These are phyloP conservation scores for Antarctomyces pellizariae DNA, from an alignment of 495 filamentous ascomycete species.

Conservation along the genomic window DNA sequence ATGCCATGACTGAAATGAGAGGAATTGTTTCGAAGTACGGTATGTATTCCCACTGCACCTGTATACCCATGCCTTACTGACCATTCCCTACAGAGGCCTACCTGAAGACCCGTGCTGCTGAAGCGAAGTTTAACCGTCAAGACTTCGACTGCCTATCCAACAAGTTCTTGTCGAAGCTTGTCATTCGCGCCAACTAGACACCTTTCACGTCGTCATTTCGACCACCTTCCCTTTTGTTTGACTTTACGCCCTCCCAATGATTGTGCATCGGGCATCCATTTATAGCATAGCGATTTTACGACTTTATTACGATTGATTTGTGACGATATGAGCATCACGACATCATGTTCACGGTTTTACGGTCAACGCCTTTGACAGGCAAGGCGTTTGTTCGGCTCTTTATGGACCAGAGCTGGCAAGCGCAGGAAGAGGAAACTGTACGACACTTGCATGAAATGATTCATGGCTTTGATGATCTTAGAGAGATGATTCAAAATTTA, in stretches of 20 bases:
- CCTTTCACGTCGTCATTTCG: conserved; percentile 9
- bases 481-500: too few relatives aligned
- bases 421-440: too few relatives aligned
- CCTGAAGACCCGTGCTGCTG: conserved; percentile 25
- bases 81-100: conserved; percentile 22
- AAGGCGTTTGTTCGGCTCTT: neutral
- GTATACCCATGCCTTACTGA: conserved; percentile 6
- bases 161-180: conserved; percentile 82
- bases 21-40: conserved; percentile 75
- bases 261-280: too few relatives aligned
- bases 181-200: conserved; percentile 85
- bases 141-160: conserved; percentile 88
- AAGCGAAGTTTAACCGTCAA: conserved; percentile 55
- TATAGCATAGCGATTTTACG: neutral
- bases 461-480: too few relatives aligned
- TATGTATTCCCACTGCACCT: conserved; percentile 21
- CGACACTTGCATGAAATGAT: too few relatives aligned
- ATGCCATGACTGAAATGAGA: conserved; percentile 81
- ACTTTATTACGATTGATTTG: neutral
- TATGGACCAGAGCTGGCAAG: neutral
- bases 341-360: conserved; percentile 10
- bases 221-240: conserved; percentile 10
- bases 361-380: conserved; percentile 5
- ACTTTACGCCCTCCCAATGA: too few relatives aligned
- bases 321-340: conserved; percentile 12